phyloP scores from a whole-genome alignment of 2,329 filamentous ascomycete species.

The Fusarium annulatum region DNA sequence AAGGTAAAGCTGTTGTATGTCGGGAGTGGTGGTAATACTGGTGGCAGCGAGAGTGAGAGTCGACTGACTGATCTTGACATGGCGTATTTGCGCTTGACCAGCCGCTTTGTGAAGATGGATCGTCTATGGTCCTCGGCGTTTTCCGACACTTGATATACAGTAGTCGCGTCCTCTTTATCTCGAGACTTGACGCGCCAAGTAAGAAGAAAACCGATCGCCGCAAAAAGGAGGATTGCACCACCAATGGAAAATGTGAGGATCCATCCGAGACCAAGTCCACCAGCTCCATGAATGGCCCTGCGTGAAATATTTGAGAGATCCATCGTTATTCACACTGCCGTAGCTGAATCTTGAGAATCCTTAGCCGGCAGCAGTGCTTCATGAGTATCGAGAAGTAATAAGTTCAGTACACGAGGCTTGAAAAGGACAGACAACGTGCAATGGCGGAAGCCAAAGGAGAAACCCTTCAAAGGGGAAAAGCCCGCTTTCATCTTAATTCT shows the following conservation, averaged over 20 bases:
- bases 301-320: background rate
- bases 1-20: conserved; percentile 48
- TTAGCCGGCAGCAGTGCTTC: conserved; percentile 19
- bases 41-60: conserved; percentile 46
- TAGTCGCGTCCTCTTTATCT: conserved; percentile 32
- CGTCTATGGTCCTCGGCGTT: conserved; percentile 22
- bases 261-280: conserved; percentile 50
- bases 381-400: conserved; percentile 2
- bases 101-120: conserved; percentile 42
- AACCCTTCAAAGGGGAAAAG: conserved; percentile 21
- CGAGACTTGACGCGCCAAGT: conserved; percentile 50
- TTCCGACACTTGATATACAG: conserved; percentile 47
- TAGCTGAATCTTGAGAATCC: conserved; percentile 11
- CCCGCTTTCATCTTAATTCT: conserved; percentile 39
- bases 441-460: conserved; percentile 26
- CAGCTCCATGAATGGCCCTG: conserved; percentile 14
- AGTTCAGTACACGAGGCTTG: conserved; percentile 10
- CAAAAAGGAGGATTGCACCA: conserved; percentile 59
- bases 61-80: conserved; percentile 45
- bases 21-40: conserved; percentile 50
- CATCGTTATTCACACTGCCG: conserved; percentile 31
- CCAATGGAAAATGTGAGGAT: conserved; percentile 60
- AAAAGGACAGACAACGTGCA: conserved; percentile 35
- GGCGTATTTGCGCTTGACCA: conserved; percentile 48
- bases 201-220: conserved; percentile 56